Percentiles rank a stretch among this genome's conserved stretches.
phyloP scores from a whole-genome alignment of 106 monocot genomes.

The Triglochin maritima region DNA sequence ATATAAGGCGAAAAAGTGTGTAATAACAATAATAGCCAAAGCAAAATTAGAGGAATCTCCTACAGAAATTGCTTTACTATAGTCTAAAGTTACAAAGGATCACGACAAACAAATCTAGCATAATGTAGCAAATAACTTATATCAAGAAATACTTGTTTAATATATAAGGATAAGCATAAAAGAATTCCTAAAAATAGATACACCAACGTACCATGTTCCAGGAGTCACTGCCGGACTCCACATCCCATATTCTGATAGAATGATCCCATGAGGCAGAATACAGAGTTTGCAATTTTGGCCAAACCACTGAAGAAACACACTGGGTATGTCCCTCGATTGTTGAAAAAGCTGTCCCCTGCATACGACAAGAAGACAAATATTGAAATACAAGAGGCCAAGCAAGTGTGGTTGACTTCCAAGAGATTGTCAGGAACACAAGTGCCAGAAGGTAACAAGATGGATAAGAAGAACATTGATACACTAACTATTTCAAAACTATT shows the following conservation, averaged over 20 bases:
- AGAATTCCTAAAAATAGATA: background rate
- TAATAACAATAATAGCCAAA: background rate
- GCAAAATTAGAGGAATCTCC: background rate
- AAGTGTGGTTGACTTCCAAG: no score
- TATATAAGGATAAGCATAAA: no score
- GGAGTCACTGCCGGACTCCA: slow-evolving; percentile 34
- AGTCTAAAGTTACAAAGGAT: background rate
- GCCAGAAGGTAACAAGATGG: no score
- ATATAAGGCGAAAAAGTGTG: no score
- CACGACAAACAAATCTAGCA: background rate
- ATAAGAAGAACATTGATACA: no score
- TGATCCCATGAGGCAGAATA: slow-evolving; percentile 87
- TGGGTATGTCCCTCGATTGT: slow-evolving; percentile 63
- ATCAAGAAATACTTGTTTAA: no score
- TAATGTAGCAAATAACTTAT: background rate
- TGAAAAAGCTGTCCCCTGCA: slow-evolving; percentile 39
- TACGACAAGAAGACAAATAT: background rate
- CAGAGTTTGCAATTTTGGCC: slow-evolving; percentile 39
- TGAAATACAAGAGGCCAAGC: no score
- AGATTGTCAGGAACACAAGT: no score
- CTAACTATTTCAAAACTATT: no score
- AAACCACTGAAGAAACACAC: slow-evolving; percentile 59
- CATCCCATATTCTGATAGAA: slow-evolving; percentile 65
- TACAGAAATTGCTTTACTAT: background rate
- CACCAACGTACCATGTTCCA: slow-evolving; percentile 49